Conservation (phyloP, 352 stramenopile species). For the Phytophthora uliginosa region DNA sequence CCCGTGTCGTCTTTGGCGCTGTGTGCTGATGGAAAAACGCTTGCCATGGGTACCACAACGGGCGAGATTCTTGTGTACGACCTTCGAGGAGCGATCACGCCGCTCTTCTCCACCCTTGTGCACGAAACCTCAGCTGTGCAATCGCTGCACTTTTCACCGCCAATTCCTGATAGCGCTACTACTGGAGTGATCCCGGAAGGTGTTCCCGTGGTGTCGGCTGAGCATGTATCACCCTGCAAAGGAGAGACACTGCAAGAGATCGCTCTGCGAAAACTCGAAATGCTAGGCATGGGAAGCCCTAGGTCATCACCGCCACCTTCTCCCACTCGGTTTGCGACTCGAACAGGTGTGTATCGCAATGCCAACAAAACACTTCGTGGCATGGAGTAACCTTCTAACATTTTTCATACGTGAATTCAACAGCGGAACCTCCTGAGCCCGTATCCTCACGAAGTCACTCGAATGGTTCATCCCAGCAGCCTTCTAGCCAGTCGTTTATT, state of each 20-base stretch:
- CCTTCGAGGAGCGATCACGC: conserved; percentile 69
- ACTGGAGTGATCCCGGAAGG: conserved; percentile 41
- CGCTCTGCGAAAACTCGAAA: conserved; percentile 52
- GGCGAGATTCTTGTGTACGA: conserved; percentile 78
- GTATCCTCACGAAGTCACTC: conserved; percentile 12
- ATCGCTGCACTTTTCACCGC: conserved; percentile 68
- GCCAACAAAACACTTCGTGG: neutral
- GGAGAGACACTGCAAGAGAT: conserved; percentile 56
- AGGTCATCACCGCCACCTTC: conserved; percentile 12
- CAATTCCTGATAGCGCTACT: conserved; percentile 41
- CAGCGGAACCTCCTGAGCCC: conserved; percentile 22
- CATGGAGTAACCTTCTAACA: neutral
- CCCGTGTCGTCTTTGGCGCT: conserved; percentile 68
- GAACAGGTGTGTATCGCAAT: conserved; percentile 20
- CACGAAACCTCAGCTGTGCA: conserved; percentile 55
- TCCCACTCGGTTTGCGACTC: conserved; percentile 33
- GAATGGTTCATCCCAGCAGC: conserved; percentile 17
- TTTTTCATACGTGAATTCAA: neutral
- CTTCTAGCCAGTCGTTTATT: conserved; percentile 13
- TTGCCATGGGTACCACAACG: conserved; percentile 59
- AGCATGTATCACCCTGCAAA: conserved; percentile 50
- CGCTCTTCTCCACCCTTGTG: conserved; percentile 54
- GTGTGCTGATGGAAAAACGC: conserved; percentile 74
- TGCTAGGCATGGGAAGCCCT: conserved; percentile 36
- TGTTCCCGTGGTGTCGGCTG: conserved; percentile 55